These are phyloP conservation scores for Myriosclerotinia duriaeana DNA, from an alignment of 2,329 filamentous ascomycete genomes.

Conservation along the genomic window DNA sequence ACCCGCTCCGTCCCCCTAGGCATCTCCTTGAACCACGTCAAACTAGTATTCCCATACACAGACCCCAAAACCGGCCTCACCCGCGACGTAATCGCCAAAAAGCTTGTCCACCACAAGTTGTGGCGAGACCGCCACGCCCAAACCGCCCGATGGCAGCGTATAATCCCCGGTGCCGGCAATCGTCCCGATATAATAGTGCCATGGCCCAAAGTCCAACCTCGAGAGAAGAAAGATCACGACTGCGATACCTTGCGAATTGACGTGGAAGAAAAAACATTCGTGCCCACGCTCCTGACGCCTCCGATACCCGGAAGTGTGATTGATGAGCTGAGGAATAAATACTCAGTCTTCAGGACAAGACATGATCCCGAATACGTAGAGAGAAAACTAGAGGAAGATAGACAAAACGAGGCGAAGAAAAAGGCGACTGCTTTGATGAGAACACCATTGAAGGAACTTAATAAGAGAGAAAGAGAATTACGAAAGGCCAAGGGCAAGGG, in stretches of 20 bases:
- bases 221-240: conserved; percentile 54
- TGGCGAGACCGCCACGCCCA: conserved; percentile 52
- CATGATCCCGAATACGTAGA: conserved; percentile 74
- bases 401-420: conserved; percentile 43
- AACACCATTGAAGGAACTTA: conserved; percentile 40
- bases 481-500: conserved; percentile 39
- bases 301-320: conserved; percentile 79
- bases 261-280: conserved; percentile 72
- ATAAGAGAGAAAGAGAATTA: conserved; percentile 35
- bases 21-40: conserved; percentile 69
- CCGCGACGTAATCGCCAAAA: conserved; percentile 75
- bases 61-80: conserved; percentile 63
- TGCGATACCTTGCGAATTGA: conserved; percentile 74
- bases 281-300: conserved; percentile 71
- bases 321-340: conserved; percentile 83
- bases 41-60: conserved; percentile 75
- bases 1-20: conserved; percentile 40
- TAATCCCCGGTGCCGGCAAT: conserved; percentile 60
- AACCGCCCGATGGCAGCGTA: conserved; percentile 52
- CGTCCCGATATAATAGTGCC: conserved; percentile 67
- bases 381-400: conserved; percentile 61
- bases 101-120: conserved; percentile 57
- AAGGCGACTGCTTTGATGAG: conserved; percentile 35
- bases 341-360: conserved; percentile 75
- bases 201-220: conserved; percentile 63